A percentile compares a stretch with the other conserved stretches of the same genome.
phyloP scores from a whole-genome alignment of 176 grass and related monocot genomes.

The Urochloa ruziziensis region DNA sequence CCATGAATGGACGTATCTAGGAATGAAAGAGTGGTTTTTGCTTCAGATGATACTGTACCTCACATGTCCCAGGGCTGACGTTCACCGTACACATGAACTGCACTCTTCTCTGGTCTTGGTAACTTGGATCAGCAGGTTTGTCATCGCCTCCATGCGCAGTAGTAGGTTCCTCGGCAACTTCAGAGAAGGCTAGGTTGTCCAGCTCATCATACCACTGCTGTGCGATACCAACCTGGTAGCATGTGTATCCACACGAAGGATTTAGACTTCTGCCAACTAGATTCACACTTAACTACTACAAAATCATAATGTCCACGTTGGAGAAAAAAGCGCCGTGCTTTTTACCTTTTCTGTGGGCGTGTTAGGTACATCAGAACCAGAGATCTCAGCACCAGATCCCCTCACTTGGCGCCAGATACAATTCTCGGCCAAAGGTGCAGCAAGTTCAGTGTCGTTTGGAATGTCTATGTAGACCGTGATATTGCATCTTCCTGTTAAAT shows the following conservation, averaged over 20 bases:
- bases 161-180: constrained; percentile 43
- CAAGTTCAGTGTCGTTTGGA: constrained; percentile 73
- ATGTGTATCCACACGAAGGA: not conserved
- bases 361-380: constrained; percentile 33
- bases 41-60: constrained; percentile 41
- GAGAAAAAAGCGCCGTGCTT: not conserved
- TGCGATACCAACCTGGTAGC: constrained; percentile 69
- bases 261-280: not conserved
- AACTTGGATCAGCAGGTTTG: constrained; percentile 26
- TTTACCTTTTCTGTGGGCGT: constrained; percentile 55
- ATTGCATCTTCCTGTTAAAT: constrained; percentile 69
- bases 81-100: constrained; percentile 57
- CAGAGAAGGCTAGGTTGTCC: constrained; percentile 87
- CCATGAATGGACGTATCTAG: not conserved
- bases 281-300: not conserved
- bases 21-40: not conserved
- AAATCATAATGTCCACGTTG: not conserved
- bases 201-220: constrained; percentile 93
- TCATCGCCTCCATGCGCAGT: constrained; percentile 11
- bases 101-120: constrained; percentile 53
- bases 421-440: constrained; percentile 53
- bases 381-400: constrained; percentile 78
- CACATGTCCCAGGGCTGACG: constrained; percentile 83
- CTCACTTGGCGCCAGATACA: constrained; percentile 74
- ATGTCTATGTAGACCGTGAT: constrained; percentile 63